Percentiles rank a stretch among this genome's conserved stretches.
phyloP scores from a whole-genome alignment of 305 asterid species.

The Withania somnifera region DNA sequence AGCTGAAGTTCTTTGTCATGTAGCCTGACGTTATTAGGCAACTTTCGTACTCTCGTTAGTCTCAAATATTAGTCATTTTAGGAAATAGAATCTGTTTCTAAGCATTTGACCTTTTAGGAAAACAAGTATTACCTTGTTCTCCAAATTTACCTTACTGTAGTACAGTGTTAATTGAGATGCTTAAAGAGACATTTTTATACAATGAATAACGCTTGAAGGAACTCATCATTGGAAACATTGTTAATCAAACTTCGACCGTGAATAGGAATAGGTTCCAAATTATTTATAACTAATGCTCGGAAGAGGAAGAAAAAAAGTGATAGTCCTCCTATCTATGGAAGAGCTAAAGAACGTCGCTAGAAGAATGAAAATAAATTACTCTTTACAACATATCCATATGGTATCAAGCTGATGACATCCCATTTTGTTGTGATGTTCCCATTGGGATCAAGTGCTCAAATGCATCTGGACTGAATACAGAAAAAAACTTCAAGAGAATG shows the following conservation, averaged over 20 bases:
- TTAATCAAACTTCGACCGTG: neutral
- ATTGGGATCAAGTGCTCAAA: neutral
- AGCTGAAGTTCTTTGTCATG: too few relatives aligned
- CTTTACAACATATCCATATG: constrained; percentile 5
- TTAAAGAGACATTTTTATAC: neutral
- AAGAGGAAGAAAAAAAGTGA: neutral
- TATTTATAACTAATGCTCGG: neutral
- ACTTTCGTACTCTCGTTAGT: too few relatives aligned
- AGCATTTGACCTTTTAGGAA: too few relatives aligned
- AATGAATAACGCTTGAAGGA: neutral
- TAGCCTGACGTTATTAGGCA: too few relatives aligned
- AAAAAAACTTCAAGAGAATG: neutral
- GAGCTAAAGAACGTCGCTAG: neutral
- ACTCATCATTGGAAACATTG: neutral
- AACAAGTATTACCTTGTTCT: too few relatives aligned
- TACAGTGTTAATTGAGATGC: neutral
- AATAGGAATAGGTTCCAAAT: neutral
- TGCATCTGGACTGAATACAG: neutral
- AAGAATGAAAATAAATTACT: neutral
- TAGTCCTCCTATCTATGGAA: neutral
- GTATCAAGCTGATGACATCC: constrained; percentile 12
- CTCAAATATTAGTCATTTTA: too few relatives aligned
- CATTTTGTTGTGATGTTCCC: constrained; percentile 13
- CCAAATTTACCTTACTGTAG: too few relatives aligned
- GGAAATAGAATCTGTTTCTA: too few relatives aligned